Evolutionary conservation across 352 stramenopile species (phyloP), one percentile per base, ranked within the genome.

Genomic region (Phytophthora hibernalis): DNA sequence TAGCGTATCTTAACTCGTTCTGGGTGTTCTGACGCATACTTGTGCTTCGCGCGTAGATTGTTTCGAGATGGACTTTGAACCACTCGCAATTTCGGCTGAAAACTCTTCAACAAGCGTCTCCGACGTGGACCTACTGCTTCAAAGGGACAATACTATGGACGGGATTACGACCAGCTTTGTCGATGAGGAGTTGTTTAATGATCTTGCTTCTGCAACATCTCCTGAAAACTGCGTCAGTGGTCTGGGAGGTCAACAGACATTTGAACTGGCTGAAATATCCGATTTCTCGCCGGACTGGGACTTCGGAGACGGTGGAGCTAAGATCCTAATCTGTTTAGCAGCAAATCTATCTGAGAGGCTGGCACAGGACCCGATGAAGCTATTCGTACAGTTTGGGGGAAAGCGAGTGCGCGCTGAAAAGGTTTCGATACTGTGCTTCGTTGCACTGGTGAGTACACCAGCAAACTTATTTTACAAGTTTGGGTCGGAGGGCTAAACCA

Each of bases 231-330:
- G 26, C 24, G 20, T n/a, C 7, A n/a, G 43, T 10, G 42, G 38
- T 16, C 49, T 72, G 31, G 55, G 60, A 26, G 60, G 65, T 5
- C 65, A 75, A 37, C 65, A 70, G 24, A 70, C 59, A 5, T 79
- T 80, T 49, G 63, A 72, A n/a, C 51, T 72, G 30, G 58, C 86
- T 13, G 66, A 79, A 43, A 93, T 96, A 28, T 90, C 82, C 1
- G 88, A 96, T 54, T 96, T 92, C 55, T 94, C 88, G 3, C 88
- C 88, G 3, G 86, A 93, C 30, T 96, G 88, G 88, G 88, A 95
- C 59, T 92, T 92, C 56, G 55, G 69, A 48, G 57, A 83, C 13
- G 88, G 88, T 18, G 88, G 88, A 18, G 85, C 88, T 18, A 96
- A 96, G 62, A 74, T 96, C 18, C 57, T 96, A n/a, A 84, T 96